Conservation (phyloP, 495 filamentous ascomycete species). For the Pseudoneurospora amorphoporcata region DNA sequence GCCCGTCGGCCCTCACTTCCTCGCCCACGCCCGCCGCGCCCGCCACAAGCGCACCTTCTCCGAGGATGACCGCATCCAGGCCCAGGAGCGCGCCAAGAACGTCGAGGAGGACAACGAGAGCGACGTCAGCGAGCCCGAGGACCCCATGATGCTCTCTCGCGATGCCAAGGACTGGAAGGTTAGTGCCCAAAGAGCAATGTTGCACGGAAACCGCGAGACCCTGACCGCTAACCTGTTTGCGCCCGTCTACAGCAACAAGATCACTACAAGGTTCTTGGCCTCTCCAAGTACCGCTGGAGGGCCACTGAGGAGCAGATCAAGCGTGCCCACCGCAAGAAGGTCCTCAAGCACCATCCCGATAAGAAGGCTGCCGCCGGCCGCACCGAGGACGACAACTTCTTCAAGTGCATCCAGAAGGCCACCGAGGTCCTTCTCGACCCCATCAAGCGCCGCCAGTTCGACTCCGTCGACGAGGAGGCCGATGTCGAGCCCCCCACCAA, state of each 20-base stretch:
- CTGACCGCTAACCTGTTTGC: slow-evolving; percentile 16
- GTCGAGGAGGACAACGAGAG: slow-evolving; percentile 83
- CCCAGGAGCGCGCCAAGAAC: slow-evolving; percentile 87
- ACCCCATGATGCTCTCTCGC: slow-evolving; percentile 76
- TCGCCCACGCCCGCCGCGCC: slow-evolving; percentile 90
- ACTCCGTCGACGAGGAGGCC: slow-evolving; percentile 89
- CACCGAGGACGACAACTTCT: slow-evolving; percentile 93
- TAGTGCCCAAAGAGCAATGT: slow-evolving; percentile 7
- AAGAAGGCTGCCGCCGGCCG: slow-evolving; percentile 89
- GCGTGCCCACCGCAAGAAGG: slow-evolving; percentile 97
- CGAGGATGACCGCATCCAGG: slow-evolving; percentile 95
- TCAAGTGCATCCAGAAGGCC: slow-evolving; percentile 99
- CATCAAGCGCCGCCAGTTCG: slow-evolving; percentile 85
- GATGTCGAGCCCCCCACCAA: slow-evolving; percentile 85
- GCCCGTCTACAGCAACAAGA: slow-evolving; percentile 62
- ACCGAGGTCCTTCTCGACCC: slow-evolving; percentile 89
- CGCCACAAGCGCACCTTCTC: slow-evolving; percentile 96
- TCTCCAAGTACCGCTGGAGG: slow-evolving; percentile 80
- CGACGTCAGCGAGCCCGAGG: slow-evolving; percentile 87
- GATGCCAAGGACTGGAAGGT: slow-evolving; percentile 99
- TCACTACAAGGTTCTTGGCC: slow-evolving; percentile 92
- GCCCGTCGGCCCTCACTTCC: slow-evolving; percentile 93
- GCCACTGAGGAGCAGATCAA: slow-evolving; percentile 98
- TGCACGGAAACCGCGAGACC: background rate
- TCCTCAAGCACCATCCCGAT: slow-evolving; percentile 94